Base-by-base conservation (phyloP, 78 protist species). In the Trichosphaerium sp. region DNA sequence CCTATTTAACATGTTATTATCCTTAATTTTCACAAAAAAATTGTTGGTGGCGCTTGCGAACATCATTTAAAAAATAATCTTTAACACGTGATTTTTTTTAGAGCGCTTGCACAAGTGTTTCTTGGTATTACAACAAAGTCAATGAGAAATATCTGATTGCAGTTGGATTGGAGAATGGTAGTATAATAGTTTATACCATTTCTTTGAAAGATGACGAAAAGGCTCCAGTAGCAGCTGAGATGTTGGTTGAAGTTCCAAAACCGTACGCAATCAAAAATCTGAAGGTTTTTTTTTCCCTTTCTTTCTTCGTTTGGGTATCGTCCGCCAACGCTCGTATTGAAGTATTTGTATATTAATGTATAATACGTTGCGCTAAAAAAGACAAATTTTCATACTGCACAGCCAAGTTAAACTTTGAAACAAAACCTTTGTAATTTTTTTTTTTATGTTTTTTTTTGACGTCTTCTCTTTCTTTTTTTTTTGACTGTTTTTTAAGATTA, bases 91-190 rank as follows among this genome's bases (percentile, higher is more conserved):
- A 75, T 58, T 0, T 70, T 18, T 69, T 77, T 48, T 26, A 29
- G 0, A 29, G 73, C 31, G 83, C 78, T 64, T 70, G 68, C 35
- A 77, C 83, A n/a, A 28, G 69, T 47, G 75, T 69, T 10, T 74
- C 62, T 54, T 77, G 69, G 41, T 6, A 23, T 1, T 32, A 49
- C 8, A 3, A 15, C 12, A 14, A 43, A 18, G 23, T 35, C n/a
- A 5, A 39, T 21, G 38, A 32, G 14, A 60, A 76, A 25, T 23
- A 62, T 57, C 34, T 64, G 26, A 32, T 77, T 37, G 74, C 83
- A 0, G 83, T 77, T 14, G 83, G 83, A 63, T 74, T 69, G 31
- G 83, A 77, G 14, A 76, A 77, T 31, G 83, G 83, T n/a, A 68
- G 64, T 39, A 77, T 77, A 28, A 66, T 76, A 5, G 62, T 77